phyloP scores from a whole-genome alignment of 805 yeast genomes.

The Myxozyma mucilagina region DNA sequence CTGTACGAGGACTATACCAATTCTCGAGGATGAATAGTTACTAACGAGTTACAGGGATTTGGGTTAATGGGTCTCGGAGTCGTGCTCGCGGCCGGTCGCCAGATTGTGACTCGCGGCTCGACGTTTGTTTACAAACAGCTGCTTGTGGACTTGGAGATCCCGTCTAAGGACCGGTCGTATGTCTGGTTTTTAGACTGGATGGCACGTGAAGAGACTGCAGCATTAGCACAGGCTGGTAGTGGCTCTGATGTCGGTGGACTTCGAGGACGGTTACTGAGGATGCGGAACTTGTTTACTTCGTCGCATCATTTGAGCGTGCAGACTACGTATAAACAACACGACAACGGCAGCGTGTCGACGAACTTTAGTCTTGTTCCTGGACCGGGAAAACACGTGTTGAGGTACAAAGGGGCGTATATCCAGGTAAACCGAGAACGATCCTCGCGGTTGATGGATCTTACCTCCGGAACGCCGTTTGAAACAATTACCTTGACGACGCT shows the following conservation, averaged over 20 bases:
- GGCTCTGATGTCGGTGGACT: background rate
- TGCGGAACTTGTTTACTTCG: slow-evolving; percentile 18
- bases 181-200: slow-evolving; percentile 97
- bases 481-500: slow-evolving; percentile 92
- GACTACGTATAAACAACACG: slow-evolving; percentile 82
- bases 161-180: slow-evolving; percentile 89
- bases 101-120: slow-evolving; percentile 62
- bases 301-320: slow-evolving; percentile 83
- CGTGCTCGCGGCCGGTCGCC: slow-evolving; percentile 72
- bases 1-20: slow-evolving; percentile 39
- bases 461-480: slow-evolving; percentile 91
- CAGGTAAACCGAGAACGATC: slow-evolving; percentile 87
- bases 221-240: background rate
- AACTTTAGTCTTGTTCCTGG: slow-evolving; percentile 93
- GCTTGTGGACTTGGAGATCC: slow-evolving; percentile 88
- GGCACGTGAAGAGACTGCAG: slow-evolving; percentile 40
- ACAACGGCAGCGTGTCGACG: slow-evolving; percentile 86
- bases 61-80: slow-evolving; percentile 97
- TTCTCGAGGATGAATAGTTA: background rate
- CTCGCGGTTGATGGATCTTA: slow-evolving; percentile 81
- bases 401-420: slow-evolving; percentile 85
- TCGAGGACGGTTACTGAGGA: background rate
- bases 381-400: slow-evolving; percentile 88
- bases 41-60: slow-evolving; percentile 65
- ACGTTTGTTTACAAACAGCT: slow-evolving; percentile 74